phyloP scores from a whole-genome alignment of 306 rosid genomes.

The Fragaria nilgerrensis region DNA sequence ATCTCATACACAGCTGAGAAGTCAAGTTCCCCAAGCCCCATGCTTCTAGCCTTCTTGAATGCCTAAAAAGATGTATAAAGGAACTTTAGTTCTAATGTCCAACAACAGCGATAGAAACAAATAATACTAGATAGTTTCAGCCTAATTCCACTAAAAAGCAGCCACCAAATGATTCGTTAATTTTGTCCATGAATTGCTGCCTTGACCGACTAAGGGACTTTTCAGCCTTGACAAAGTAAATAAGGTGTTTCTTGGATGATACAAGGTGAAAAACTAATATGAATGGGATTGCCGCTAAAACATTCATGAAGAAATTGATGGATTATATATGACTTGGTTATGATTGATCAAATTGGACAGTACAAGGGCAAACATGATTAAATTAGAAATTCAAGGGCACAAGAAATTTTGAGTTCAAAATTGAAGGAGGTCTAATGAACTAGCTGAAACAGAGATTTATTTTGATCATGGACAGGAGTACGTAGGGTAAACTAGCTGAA shows the following conservation, averaged over 20 bases:
- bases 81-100: background rate
- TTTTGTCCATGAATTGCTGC: background rate
- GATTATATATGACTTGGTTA: background rate
- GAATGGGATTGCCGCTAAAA: background rate
- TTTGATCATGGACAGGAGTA: background rate
- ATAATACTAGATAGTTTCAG: background rate
- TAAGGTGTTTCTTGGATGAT: background rate
- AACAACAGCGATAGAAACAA: background rate
- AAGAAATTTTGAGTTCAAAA: too few species aligned
- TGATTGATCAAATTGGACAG: background rate
- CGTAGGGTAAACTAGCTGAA: background rate
- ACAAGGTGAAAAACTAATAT: background rate
- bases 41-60: constrained; percentile 79
- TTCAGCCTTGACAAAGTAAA: background rate
- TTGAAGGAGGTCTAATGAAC: background rate
- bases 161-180: background rate
- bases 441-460: too few species aligned
- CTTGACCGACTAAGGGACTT: background rate
- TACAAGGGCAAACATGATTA: too few species aligned
- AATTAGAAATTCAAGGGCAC: too few species aligned
- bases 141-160: background rate
- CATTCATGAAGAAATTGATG: background rate
- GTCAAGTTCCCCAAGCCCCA: constrained; percentile 79
- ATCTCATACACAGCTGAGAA: constrained; percentile 77
- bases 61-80: constrained; percentile 37